Percentiles rank a stretch among this genome's conserved stretches.
phyloP scores from a whole-genome alignment of 169 alveolate species.

The Eimeria acervulina region DNA sequence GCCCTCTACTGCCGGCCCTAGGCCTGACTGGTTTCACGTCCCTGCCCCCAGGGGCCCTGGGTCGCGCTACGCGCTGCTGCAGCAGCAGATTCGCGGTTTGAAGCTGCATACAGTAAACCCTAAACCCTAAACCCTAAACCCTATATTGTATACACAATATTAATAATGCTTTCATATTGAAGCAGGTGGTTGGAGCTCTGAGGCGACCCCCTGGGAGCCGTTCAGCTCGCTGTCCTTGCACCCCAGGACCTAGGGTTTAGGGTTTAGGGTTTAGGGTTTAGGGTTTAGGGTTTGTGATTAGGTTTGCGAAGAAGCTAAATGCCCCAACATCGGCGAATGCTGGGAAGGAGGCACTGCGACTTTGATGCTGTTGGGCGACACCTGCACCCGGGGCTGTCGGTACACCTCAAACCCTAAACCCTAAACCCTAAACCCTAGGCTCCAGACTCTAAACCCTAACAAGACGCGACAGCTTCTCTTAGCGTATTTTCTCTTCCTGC shows the following conservation, averaged over 20 bases:
- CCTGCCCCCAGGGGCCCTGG: constrained; percentile 85
- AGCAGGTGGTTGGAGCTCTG: too few relatives aligned
- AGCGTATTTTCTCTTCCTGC: too few relatives aligned
- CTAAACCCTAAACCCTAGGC: constrained; percentile 38
- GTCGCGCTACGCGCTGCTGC: constrained; percentile 74
- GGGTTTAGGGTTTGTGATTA: neutral
- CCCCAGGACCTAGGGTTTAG: neutral
- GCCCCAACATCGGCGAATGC: constrained; percentile 91
- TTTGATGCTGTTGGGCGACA: constrained; percentile 89
- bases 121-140: constrained; percentile 42
- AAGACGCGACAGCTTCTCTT: too few relatives aligned
- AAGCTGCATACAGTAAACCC: constrained; percentile 84
- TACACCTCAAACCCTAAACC: constrained; percentile 34
- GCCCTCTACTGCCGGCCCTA: constrained; percentile 83
- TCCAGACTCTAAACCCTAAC: neutral
- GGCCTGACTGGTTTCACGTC: constrained; percentile 89
- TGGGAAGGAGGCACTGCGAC: constrained; percentile 92
- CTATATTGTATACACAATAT: neutral
- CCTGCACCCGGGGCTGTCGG: constrained; percentile 90
- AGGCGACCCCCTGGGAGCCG: too few relatives aligned
- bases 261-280: neutral
- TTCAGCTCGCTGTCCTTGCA: too few relatives aligned
- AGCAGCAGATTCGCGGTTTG: constrained; percentile 81
- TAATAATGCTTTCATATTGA: too few relatives aligned
- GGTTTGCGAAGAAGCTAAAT: constrained; percentile 90